Conservation (phyloP, 495 filamentous ascomycete genomes). For the Mytilinidion resinicola region DNA sequence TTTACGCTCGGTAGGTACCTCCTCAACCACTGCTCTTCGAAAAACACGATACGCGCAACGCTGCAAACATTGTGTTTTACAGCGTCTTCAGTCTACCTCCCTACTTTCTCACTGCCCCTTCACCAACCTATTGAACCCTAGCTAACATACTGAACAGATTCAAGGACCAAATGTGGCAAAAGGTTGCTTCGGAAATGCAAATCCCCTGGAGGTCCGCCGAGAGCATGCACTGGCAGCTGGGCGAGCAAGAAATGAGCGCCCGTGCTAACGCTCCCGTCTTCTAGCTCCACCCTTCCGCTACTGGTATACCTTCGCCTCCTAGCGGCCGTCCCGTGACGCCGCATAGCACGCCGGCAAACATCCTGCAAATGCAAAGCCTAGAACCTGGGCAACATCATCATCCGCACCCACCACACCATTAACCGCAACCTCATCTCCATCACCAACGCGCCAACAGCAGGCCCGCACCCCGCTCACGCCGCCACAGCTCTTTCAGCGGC, state of each 20-base stretch:
- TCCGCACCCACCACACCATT: not conserved
- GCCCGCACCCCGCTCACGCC: conserved; percentile 15
- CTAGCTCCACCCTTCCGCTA: no score
- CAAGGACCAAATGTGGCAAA: no score
- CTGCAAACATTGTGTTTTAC: not conserved
- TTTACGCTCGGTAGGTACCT: conserved; percentile 82
- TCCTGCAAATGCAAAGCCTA: no score
- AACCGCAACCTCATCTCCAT: conserved; percentile 10
- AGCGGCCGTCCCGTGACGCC: not conserved
- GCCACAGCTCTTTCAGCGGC: conserved; percentile 22
- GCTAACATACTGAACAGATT: conserved; percentile 52
- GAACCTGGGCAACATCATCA: no score
- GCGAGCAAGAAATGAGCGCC: no score
- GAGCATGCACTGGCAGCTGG: no score
- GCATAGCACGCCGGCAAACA: not conserved
- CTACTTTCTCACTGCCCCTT: not conserved
- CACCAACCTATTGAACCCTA: not conserved
- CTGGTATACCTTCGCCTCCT: no score
- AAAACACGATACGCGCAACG: no score
- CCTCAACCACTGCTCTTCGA: conserved; percentile 1
- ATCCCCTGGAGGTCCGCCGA: no score
- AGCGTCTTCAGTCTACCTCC: not conserved
- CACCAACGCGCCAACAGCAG: conserved; percentile 21
- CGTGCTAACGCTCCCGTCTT: no score
- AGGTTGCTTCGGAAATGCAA: no score